Evolutionary conservation across 2,329 filamentous ascomycete genomes (phyloP).

Genomic region (Pseudogymnoascus sp.): DNA sequence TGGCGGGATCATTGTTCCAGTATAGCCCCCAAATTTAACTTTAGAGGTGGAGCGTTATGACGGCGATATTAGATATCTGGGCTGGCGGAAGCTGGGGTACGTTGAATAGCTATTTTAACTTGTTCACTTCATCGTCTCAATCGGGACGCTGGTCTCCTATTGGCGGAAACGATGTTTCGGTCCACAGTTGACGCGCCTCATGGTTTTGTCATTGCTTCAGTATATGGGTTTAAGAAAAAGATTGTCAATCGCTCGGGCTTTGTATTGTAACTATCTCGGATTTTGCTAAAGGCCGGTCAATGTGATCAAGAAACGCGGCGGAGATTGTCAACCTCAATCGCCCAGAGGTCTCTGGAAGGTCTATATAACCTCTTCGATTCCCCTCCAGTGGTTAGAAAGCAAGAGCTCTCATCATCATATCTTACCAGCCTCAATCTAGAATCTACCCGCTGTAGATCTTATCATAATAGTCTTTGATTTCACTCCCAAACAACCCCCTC

Average conservation of each 20-base stretch:
- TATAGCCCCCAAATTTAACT: neutral
- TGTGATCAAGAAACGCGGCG: neutral
- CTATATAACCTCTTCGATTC: neutral
- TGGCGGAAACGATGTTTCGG: neutral
- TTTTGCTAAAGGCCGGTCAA: slow-evolving; percentile 5
- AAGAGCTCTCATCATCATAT: neutral
- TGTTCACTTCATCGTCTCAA: neutral
- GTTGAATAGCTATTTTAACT: neutral
- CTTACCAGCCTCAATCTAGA: neutral
- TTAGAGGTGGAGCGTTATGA: neutral
- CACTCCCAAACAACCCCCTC: neutral
- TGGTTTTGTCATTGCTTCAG: neutral
- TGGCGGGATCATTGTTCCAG: neutral
- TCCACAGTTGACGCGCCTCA: neutral
- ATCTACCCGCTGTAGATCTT: neutral
- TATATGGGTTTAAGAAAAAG: neutral
- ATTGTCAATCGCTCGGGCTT: neutral
- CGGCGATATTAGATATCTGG: neutral
- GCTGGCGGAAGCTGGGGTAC: neutral
- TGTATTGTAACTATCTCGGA: neutral
- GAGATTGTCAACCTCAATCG: neutral
- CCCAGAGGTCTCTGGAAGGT: neutral
- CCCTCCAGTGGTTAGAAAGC: neutral
- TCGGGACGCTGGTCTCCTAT: slow-evolving; percentile 4
- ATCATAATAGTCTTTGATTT: neutral